Evolutionary conservation across 805 yeast genomes (phyloP).

Genomic region (Wickerhamiella occidentalis): DNA sequence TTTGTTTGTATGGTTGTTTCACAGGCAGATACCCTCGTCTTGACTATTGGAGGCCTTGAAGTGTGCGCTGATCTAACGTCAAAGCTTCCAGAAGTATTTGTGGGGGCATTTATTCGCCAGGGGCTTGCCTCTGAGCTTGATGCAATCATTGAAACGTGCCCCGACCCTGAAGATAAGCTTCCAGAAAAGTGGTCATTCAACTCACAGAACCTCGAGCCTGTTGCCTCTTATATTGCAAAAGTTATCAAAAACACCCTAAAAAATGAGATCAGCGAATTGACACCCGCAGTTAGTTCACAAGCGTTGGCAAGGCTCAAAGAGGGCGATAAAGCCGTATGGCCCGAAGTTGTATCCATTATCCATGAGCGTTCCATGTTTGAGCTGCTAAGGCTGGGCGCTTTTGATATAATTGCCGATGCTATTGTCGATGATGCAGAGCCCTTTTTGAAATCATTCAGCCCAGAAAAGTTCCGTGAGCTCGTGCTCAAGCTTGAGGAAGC

Average conservation of each 20-base stretch:
- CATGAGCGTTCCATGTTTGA: constrained; percentile 35
- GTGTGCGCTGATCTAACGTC: constrained; percentile 16
- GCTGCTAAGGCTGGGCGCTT: constrained; percentile 5
- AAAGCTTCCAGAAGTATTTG: constrained; percentile 6
- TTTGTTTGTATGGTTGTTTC: constrained; percentile 16
- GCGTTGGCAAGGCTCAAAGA: constrained; percentile 9
- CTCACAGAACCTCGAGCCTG: not conserved
- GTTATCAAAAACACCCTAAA: constrained; percentile 41
- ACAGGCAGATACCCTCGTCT: constrained; percentile 14
- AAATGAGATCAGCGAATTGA: constrained; percentile 29
- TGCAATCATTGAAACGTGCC: not conserved
- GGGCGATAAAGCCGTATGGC: constrained; percentile 21
- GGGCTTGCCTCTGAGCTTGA: constrained; percentile 14
- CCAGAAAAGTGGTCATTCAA: not conserved
- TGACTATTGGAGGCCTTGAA: constrained; percentile 18
- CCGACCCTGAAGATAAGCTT: constrained; percentile 1
- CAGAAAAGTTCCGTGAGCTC: not conserved
- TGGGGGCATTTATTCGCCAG: constrained; percentile 8
- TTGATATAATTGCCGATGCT: constrained; percentile 3
- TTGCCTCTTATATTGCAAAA: constrained; percentile 33
- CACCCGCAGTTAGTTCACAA: constrained; percentile 13
- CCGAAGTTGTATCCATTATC: constrained; percentile 44
- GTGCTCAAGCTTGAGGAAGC: constrained; percentile 13
- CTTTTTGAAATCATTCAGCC: constrained; percentile 4
- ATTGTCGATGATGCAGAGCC: not conserved